A percentile compares a stretch with the other conserved stretches of the same genome.
These are phyloP conservation scores for Vicia faba DNA, from an alignment of 306 rosid genomes.

Conservation along the genomic window DNA sequence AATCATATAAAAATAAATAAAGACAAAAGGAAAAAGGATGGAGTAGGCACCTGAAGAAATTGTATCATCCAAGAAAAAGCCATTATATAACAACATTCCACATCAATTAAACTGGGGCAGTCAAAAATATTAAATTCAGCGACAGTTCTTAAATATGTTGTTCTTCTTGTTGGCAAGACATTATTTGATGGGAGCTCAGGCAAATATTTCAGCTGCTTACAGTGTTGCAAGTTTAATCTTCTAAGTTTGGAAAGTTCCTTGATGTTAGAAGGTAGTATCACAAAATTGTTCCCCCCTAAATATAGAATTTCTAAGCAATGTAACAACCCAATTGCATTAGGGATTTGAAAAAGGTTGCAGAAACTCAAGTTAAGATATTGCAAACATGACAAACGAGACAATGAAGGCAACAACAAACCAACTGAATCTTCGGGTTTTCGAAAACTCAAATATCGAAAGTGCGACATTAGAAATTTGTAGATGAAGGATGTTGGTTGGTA, in stretches of 20 bases:
- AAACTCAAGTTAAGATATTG: not conserved
- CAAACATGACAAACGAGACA: conserved; percentile 2
- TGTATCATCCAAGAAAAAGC: conserved; percentile 27
- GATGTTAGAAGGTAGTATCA: conserved; percentile 17
- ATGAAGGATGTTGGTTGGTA: too few species aligned
- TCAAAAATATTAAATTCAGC: not conserved
- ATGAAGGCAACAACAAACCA: not conserved
- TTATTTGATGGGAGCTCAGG: conserved; percentile 12
- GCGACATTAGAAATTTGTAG: too few species aligned
- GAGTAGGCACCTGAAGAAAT: conserved; percentile 6
- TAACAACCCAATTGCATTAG: conserved; percentile 26
- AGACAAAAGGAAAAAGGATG: not conserved
- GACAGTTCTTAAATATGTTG: too few species aligned
- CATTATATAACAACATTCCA: not conserved
- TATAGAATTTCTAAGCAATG: not conserved
- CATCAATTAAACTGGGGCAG: conserved; percentile 6
- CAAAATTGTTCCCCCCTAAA: conserved; percentile 14
- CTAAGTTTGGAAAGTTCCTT: conserved; percentile 23
- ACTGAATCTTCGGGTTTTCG: not conserved
- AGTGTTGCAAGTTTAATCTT: not conserved
- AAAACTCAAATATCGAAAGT: not conserved
- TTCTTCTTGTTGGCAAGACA: not conserved
- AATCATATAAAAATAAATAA: too few species aligned
- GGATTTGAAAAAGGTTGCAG: conserved; percentile 28
- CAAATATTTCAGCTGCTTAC: conserved; percentile 11